Evolutionary conservation across 306 rosid species (phyloP).

Genomic region (Prunus persica): DNA sequence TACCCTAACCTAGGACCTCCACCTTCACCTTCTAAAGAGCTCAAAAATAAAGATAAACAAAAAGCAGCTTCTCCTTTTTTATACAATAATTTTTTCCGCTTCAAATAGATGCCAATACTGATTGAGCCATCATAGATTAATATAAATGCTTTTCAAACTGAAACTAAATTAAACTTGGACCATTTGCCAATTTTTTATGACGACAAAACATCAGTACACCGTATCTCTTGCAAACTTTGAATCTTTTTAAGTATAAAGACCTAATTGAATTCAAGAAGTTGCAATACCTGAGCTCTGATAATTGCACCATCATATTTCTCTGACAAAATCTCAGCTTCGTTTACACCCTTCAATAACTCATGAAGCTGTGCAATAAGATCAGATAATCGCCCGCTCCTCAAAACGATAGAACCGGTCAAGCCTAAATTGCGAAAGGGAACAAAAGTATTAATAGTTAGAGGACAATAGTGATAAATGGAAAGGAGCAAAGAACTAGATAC

Average conservation of each 20-base stretch:
- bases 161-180: not conserved
- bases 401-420: slow-evolving; percentile 67
- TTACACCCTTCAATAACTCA: slow-evolving; percentile 55
- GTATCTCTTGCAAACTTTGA: not conserved
- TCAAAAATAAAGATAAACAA: not conserved
- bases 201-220: not conserved
- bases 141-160: not conserved
- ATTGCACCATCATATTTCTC: slow-evolving; percentile 42
- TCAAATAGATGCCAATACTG: not conserved
- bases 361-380: slow-evolving; percentile 67
- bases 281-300: slow-evolving; percentile 65
- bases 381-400: slow-evolving; percentile 61
- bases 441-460: not conserved
- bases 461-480: not conserved
- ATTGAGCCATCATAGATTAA: not conserved
- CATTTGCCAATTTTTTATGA: not conserved
- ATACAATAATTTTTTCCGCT: not conserved
- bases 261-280: not conserved
- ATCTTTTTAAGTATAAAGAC: not conserved
- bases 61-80: not conserved
- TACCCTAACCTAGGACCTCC: not conserved
- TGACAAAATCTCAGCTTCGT: slow-evolving; percentile 50
- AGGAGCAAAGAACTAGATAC: not conserved
- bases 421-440: slow-evolving; percentile 35
- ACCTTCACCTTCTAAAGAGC: not conserved